A percentile compares a stretch with the other conserved stretches of the same genome.
phyloP scores from a whole-genome alignment of 2,329 filamentous ascomycete genomes.

The Venturia aucupariae region DNA sequence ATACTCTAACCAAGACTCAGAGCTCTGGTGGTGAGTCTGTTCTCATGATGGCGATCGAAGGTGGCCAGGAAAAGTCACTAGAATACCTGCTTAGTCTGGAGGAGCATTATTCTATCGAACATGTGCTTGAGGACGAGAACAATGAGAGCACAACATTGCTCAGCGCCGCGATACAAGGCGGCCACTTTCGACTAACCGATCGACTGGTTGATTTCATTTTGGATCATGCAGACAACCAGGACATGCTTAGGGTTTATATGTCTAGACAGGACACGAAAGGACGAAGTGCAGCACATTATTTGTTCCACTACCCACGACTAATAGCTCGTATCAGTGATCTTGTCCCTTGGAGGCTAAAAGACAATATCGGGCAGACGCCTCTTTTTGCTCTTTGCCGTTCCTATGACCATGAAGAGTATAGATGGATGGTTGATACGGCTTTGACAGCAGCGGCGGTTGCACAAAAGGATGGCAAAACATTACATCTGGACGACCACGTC shows the following conservation, averaged over 20 bases:
- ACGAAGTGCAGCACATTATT: slow-evolving; percentile 85
- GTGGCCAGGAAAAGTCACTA: slow-evolving; percentile 61
- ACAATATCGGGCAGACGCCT: slow-evolving; percentile 97
- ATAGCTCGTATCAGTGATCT: slow-evolving; percentile 68
- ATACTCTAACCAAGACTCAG: slow-evolving; percentile 64
- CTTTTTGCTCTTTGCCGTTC: slow-evolving; percentile 90
- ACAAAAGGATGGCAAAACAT: slow-evolving; percentile 67
- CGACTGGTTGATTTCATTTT: slow-evolving; percentile 65
- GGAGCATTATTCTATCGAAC: slow-evolving; percentile 62
- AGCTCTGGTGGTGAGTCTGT: slow-evolving; percentile 69
- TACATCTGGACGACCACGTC: slow-evolving; percentile 87
- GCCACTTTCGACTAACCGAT: slow-evolving; percentile 64
- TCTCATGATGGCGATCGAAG: slow-evolving; percentile 45
- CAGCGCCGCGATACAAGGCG: slow-evolving; percentile 82
- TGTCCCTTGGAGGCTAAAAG: slow-evolving; percentile 80
- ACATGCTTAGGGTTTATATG: slow-evolving; percentile 58
- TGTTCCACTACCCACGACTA: slow-evolving; percentile 81
- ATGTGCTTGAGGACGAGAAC: slow-evolving; percentile 74
- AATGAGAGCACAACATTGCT: slow-evolving; percentile 84
- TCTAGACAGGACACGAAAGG: slow-evolving; percentile 72
- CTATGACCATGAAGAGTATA: slow-evolving; percentile 85
- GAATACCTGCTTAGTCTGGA: slow-evolving; percentile 69
- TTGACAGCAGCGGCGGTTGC: slow-evolving; percentile 62
- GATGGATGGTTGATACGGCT: slow-evolving; percentile 75
- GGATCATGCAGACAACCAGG: slow-evolving; percentile 41